Conservation (phyloP, 345 rosid species). For the Salix purpurea region DNA sequence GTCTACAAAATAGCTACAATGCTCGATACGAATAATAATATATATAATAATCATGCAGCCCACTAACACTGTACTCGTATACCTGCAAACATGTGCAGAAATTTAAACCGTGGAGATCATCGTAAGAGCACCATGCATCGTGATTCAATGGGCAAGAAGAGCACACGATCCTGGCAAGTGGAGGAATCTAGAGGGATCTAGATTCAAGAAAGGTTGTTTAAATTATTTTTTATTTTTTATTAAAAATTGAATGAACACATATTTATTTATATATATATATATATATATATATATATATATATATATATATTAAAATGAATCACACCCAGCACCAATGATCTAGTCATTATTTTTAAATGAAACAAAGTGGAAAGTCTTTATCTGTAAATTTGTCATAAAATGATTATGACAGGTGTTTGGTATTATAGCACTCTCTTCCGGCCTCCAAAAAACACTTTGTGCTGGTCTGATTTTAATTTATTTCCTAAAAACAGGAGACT, state of each 20-base stretch:
- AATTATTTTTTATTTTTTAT: too few relatives aligned
- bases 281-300: too few relatives aligned
- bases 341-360: too few relatives aligned
- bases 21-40: neutral
- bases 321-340: too few relatives aligned
- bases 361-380: constrained; percentile 21
- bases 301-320: too few relatives aligned
- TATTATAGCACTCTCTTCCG: neutral
- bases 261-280: too few relatives aligned
- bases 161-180: neutral
- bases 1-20: neutral
- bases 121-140: neutral
- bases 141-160: neutral
- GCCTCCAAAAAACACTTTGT: neutral
- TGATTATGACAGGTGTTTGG: constrained; percentile 35
- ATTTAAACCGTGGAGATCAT: neutral
- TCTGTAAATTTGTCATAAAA: constrained; percentile 33
- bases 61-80: neutral
- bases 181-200: constrained; percentile 14
- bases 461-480: too few relatives aligned
- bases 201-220: too few relatives aligned
- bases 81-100: neutral
- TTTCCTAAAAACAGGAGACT: neutral
- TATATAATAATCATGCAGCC: neutral
- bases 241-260: too few relatives aligned